Base-by-base conservation (phyloP, 2,329 filamentous ascomycete species). In the Arthrobotrys iridis region DNA sequence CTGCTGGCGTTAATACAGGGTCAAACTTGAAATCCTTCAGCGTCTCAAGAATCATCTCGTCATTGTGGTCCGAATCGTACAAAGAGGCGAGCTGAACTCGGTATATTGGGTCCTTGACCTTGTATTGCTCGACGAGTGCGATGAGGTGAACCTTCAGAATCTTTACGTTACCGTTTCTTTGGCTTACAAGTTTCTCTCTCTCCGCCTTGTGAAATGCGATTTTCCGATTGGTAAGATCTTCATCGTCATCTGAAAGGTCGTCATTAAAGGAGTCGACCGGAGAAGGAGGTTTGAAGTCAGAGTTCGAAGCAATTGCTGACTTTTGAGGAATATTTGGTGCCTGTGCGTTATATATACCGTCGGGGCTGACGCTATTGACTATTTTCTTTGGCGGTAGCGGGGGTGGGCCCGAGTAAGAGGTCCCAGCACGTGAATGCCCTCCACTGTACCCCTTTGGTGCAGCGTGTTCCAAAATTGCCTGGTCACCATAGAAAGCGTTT, bases 141-240 rank as follows among this genome's bases (percentile, higher is more conserved):
- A 30, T 43, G 1, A 65, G 20, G 22, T 65, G 60, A 15, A 65
- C n/a, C 1, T 33, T 13, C 11, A 65, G 46, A 2, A 13, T 26
- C 11, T 5, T 13, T 1, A 35, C 5, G 7, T 41, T 33, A 4
- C 11, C 8, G 4, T 15, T 6, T 15, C 8, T 7, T 8, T 30
- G 11, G 7, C 7, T 33, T 4, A 55, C 2, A 18, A 55, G n/a
- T 26, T 45, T 52, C 2, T 43, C 46, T 4, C 37, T 40, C 45
- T 65, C 60, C 7, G 46, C 45, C 28, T 20, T 43, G n/a, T 65
- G 60, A n/a, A 37, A 65, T 2, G 33, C 46, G 24, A 65, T 45
- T 55, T 65, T 65, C 11, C 6, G 6, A 3, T n/a, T 50, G 7
- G 33, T 18, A 15, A 50, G 24, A 3, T 50, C 46, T 30, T 50